Conservation (phyloP, 2,329 filamentous ascomycete genomes). For the Scedosporium apiospermum region DNA sequence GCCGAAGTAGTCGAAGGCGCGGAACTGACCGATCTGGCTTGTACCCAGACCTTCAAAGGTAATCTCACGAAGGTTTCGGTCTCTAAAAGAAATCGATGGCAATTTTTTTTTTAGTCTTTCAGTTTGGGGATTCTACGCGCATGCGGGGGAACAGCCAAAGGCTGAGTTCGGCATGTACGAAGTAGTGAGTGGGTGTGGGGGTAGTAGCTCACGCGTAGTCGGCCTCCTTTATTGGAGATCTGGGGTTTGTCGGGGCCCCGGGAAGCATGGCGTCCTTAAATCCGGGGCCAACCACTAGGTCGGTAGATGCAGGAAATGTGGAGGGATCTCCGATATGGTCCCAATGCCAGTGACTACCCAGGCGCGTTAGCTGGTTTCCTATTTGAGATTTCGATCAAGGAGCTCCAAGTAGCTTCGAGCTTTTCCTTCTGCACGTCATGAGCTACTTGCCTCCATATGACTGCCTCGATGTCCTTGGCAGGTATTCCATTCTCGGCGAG, state of each 20-base stretch:
- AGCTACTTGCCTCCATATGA: constrained; percentile 10
- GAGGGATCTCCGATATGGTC: constrained; percentile 44
- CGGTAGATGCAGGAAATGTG: constrained; percentile 32
- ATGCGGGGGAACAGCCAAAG: neutral
- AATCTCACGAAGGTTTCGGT: constrained; percentile 18
- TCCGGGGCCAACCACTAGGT: constrained; percentile 42
- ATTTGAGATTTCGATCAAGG: neutral
- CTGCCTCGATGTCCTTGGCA: constrained; percentile 2
- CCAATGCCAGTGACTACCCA: constrained; percentile 33
- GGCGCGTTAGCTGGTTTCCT: neutral
- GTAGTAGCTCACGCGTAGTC: constrained; percentile 22
- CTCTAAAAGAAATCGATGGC: constrained; percentile 5
- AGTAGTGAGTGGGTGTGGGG: neutral
- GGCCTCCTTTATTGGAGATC: constrained; percentile 22
- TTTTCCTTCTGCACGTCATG: neutral
- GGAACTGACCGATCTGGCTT: constrained; percentile 24
- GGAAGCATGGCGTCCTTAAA: constrained; percentile 36
- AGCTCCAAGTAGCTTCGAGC: neutral
- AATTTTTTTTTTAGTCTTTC: no score
- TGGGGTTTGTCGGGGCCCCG: constrained; percentile 30
- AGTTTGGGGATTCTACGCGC: neutral
- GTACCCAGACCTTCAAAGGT: constrained; percentile 13
- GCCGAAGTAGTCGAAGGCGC: constrained; percentile 30
- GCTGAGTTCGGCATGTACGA: neutral
- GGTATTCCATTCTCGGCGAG: constrained; percentile 10